Evolutionary conservation across 2,329 filamentous ascomycete genomes (phyloP).

Genomic region (Tricladium varicosporioides): DNA sequence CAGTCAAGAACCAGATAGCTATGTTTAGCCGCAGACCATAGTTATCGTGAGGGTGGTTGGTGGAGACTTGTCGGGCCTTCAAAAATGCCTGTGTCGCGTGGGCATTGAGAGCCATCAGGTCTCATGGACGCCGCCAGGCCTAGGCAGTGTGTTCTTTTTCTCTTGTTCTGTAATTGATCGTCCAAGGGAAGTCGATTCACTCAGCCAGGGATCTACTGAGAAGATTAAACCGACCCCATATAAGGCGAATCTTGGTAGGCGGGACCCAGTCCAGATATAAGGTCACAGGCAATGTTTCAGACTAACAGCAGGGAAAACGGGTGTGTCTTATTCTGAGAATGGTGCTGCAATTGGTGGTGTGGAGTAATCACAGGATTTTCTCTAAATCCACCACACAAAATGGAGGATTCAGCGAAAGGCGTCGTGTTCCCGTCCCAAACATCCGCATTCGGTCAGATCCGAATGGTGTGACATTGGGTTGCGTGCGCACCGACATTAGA

Average conservation of each 20-base stretch:
- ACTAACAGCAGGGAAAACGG: background rate
- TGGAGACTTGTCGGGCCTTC: background rate
- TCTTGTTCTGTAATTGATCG: background rate
- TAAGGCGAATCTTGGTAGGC: background rate
- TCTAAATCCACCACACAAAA: background rate
- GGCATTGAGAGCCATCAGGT: background rate
- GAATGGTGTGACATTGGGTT: background rate
- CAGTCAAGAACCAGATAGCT: constrained; percentile 7
- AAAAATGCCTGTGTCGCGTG: background rate
- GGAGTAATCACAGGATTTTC: background rate
- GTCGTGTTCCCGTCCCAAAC: background rate
- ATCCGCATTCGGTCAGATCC: background rate
- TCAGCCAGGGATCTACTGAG: background rate
- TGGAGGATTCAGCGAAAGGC: background rate
- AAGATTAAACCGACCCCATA: background rate
- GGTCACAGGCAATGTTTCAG: background rate
- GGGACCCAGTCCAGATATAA: background rate
- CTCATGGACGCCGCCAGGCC: background rate
- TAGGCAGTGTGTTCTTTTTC: background rate
- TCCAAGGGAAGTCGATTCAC: background rate
- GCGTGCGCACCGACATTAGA: background rate
- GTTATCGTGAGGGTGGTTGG: background rate
- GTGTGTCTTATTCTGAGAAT: background rate
- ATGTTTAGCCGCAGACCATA: background rate
- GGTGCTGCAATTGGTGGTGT: background rate